Base-by-base conservation (phyloP, 2,329 filamentous ascomycete species). In the Aspergillus sp. region DNA sequence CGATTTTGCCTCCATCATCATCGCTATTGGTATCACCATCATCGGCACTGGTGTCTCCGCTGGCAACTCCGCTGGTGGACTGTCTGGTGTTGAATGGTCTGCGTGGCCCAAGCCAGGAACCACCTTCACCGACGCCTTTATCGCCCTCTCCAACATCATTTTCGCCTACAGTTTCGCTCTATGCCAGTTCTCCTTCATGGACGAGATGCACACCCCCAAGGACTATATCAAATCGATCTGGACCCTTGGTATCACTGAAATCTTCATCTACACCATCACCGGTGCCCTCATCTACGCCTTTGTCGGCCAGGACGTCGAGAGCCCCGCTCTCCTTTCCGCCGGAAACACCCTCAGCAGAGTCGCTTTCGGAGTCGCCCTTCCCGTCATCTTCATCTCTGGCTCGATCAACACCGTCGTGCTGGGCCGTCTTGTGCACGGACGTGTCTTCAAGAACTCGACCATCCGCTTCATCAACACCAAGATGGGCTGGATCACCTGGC, bases 81-180 rank as follows among this genome's bases (percentile, higher is more conserved):
- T 61, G 7, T 47, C 52, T 1, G 51, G 44, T 5, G 54, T 71
- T 40, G 32, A 48, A 8, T 60, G 58, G 58, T 58, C 58, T 5
- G 58, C 57, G 10, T 62, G 56, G 54, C 60, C 60, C 7, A 52
- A 59, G 47, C 53, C 57, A n/a, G 51, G 47, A 12, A 51, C 49
- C 35, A 59, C 64, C 29, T 67, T 68, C 41, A 56, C 55, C 11
- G 54, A 65, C 5, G 61, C 54, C 8, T 65, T 67, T 47, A 57
- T 64, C 31, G 57, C 65, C 29, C 47, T 64, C 35, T 57, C 61
- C 43, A 66, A 67, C 45, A 65, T 68, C 27, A 53, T 64, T 37
- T 67, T 67, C 43, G 62, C 65, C 27, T 74, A 73, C 57, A 69
- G 67, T 32, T 73, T 73, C 52, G 68, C 69, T 40, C 48, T 56